Evolutionary conservation across 345 rosid genomes (phyloP).

Genomic region (Rhizophora mangle): DNA sequence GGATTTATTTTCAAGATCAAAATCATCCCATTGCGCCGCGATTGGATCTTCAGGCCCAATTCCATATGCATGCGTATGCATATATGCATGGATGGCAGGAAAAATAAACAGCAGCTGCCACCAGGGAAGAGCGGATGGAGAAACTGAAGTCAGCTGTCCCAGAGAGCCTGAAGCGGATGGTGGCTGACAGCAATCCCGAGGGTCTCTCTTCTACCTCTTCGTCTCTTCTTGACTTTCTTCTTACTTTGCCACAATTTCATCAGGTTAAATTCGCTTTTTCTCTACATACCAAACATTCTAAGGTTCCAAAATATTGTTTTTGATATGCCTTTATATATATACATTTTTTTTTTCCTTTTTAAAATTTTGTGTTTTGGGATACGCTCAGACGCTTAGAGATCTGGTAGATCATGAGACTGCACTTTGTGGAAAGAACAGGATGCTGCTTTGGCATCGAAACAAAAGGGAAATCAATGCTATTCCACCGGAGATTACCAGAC

Average conservation of each 20-base stretch:
- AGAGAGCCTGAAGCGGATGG: constrained; percentile 36
- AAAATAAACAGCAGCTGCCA: no score
- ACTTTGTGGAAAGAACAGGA: constrained; percentile 57
- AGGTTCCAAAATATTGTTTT: background rate
- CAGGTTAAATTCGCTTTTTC: constrained; percentile 29
- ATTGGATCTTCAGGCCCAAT: no score
- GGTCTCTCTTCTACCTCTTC: constrained; percentile 49
- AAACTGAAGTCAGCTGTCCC: constrained; percentile 46
- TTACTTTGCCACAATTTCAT: constrained; percentile 50
- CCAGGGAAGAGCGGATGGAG: constrained; percentile 27
- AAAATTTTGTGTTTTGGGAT: background rate
- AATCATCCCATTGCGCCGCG: no score
- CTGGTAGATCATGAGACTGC: constrained; percentile 45
- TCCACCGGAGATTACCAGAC: constrained; percentile 35
- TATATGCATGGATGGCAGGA: no score
- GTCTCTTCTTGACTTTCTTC: constrained; percentile 50
- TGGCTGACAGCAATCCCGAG: constrained; percentile 39
- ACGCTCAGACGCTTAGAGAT: constrained; percentile 44
- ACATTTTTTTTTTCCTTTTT: background rate
- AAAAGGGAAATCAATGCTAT: constrained; percentile 53
- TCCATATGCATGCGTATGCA: no score
- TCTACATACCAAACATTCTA: background rate
- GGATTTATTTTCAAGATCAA: no score
- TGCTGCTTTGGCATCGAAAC: constrained; percentile 58
- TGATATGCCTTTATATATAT: background rate